Base-by-base conservation (phyloP, 305 asterid genomes). In the Fraxinus paxiana region DNA sequence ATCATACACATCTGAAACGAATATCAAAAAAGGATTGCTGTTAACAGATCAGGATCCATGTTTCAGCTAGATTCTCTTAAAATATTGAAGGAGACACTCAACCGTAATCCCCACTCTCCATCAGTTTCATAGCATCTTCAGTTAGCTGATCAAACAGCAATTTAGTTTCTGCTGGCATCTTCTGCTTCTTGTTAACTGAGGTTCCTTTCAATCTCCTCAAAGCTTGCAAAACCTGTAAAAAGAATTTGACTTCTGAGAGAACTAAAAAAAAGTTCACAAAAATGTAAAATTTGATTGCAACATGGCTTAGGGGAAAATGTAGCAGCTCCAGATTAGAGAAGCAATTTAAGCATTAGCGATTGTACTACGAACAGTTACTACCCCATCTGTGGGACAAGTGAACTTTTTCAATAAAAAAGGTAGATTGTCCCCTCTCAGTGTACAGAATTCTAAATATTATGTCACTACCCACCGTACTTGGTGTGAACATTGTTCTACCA, bases 71-170 rank as follows among this genome's bases (percentile, higher is more conserved):
- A 76, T 54, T 72, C 78, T 71, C 63, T 43, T 10, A n/a, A 74
- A 46, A 82, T 3, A 77, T 37, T 75, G 35, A 35, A 43, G 80
- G 69, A 80, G 70, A 82, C 79, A 84, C 93, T 85, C 79, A 91
- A 94, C 98, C 87, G 90, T 88, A 92, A 81, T 96, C 97, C 83
- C 99, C 99, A 87, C 90, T 91, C 84, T 94, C 98, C 97, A 94
- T 77, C 85, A 96, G 88, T 81, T 84, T 88, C 95, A 90, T 89
- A 65, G 98, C 99, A 92, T 96, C 98, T 80, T 94, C 99, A 79
- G 98, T 96, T 78, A 96, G 96, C 87, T 91, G 92, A 85, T 96
- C 98, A 89, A 96, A 96, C 34, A 89, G 83, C 77, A 77, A 85
- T 86, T 96, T 93, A 18, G 89, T 93, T 88, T 90, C 97, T 71